Base-by-base conservation (phyloP, 1,284 basidiomycete genomes). In the Pseudozyma sp. region DNA sequence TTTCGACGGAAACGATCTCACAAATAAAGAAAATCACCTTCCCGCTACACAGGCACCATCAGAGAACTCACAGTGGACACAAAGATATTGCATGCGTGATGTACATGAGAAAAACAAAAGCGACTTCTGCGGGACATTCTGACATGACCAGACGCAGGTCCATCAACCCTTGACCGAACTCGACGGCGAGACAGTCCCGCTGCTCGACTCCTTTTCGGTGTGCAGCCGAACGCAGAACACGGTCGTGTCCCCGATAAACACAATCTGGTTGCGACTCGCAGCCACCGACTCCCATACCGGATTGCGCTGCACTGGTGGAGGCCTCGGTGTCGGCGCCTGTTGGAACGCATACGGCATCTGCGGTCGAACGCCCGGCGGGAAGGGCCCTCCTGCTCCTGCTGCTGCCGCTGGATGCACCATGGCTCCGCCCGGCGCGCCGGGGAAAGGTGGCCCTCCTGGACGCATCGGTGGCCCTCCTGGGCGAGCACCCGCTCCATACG, bases 181-280 rank as follows among this genome's bases (percentile, higher is more conserved):
- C 19, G 70, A 68, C 24, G 70, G 61, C 16, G 65, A 68, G 39
- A 59, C 57, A 29, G 65, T 61, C 19, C 71, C 62, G 34, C 58
- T 62, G 51, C 57, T 60, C 34, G 52, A 45, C 29, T 65, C 65
- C 44, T 58, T 65, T 11, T 74, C 71, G 33, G 71, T 56, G 42
- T 79, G 77, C 43, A 80, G 54, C n/a, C 76, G 60, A 17, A 82
- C 75, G 52, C 71, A 75, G 49, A 76, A 81, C 31, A 80, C 75
- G n/a, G 78, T 75, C 10, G 74, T 73, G 47, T 82, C 81, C 33
- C 81, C 80, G 45, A 78, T 75, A 44, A 84, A 82, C 17, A 84
- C 72, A 19, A 84, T 83, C 51, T 83, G 78, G 62, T 70, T 75
- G 45, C 82, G 76, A 34, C 80, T 81, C 30, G 79, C 74, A 0